A percentile compares a stretch with the other conserved stretches of the same genome.
Evolutionary conservation across 805 yeast genomes (phyloP).

Genomic region (Blastobotrys parvus): DNA sequence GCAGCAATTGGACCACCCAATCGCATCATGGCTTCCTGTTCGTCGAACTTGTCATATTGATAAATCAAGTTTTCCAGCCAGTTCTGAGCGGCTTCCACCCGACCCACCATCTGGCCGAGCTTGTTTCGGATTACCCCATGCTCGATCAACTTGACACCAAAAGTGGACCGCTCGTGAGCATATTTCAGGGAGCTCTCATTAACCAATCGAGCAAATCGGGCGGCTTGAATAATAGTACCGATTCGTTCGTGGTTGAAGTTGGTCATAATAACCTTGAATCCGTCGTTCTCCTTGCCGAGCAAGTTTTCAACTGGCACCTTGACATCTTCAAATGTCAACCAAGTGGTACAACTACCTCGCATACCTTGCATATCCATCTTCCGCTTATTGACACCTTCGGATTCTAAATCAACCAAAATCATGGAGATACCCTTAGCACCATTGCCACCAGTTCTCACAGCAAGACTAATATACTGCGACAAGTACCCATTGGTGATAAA

Average conservation of each 20-base stretch:
- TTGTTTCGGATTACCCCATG: conserved; percentile 36
- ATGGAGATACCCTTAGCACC: conserved; percentile 34
- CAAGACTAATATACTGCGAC: conserved; percentile 36
- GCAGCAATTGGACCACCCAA: conserved; percentile 38
- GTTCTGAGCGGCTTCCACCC: conserved; percentile 33
- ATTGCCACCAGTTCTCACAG: conserved; percentile 36
- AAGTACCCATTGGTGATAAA: conserved; percentile 39
- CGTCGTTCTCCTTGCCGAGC: conserved; percentile 33
- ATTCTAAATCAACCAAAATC: conserved; percentile 30
- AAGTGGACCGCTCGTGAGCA: conserved; percentile 35
- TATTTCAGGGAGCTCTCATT: conserved; percentile 32
- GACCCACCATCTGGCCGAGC: conserved; percentile 34
- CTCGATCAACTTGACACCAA: conserved; percentile 33
- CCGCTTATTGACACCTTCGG: conserved; percentile 30
- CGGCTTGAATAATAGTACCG: conserved; percentile 33
- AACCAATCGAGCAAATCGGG: conserved; percentile 31
- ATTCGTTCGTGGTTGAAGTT: conserved; percentile 39
- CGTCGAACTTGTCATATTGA: conserved; percentile 27
- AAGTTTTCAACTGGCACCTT: conserved; percentile 35
- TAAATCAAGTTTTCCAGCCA: conserved; percentile 31
- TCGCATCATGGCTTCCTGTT: conserved; percentile 29
- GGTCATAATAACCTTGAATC: conserved; percentile 35
- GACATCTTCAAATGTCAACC: conserved; percentile 35
- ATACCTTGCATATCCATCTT: conserved; percentile 35
- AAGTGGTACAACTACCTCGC: conserved; percentile 35